Evolutionary conservation across 2,329 filamentous ascomycete genomes (phyloP).

Genomic region (Venturia oleaginea): DNA sequence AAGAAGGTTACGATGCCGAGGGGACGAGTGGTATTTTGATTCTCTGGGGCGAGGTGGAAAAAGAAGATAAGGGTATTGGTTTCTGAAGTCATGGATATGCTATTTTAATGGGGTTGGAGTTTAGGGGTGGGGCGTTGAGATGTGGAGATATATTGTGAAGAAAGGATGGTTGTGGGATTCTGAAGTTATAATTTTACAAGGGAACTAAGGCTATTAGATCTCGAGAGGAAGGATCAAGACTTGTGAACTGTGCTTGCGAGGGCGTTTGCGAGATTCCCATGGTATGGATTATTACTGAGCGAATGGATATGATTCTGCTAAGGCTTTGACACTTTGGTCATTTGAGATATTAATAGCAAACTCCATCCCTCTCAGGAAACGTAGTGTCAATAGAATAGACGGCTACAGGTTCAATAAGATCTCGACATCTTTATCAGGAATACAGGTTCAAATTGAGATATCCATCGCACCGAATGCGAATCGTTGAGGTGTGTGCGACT

Average conservation of each 20-base stretch:
- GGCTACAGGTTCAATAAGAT: not conserved
- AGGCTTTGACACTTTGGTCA: too few relatives aligned
- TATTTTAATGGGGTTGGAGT: too few relatives aligned
- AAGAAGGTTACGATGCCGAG: not conserved
- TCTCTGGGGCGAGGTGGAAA: not conserved
- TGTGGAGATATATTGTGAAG: too few relatives aligned
- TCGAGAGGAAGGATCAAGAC: not conserved
- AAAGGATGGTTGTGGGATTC: not conserved
- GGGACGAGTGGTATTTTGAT: not conserved
- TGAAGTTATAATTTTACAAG: not conserved
- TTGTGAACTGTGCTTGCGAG: not conserved
- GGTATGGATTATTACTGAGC: too few relatives aligned
- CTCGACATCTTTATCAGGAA: not conserved
- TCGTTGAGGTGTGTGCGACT: not conserved
- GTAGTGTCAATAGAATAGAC: too few relatives aligned
- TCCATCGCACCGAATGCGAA: too few relatives aligned
- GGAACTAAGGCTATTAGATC: not conserved
- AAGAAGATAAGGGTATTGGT: not conserved
- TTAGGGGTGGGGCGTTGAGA: too few relatives aligned
- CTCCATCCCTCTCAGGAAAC: too few relatives aligned
- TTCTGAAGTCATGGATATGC: not conserved
- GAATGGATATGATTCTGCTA: too few relatives aligned
- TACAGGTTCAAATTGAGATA: too few relatives aligned
- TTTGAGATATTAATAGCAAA: too few relatives aligned
- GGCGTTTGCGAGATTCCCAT: not conserved